Percentiles rank a stretch among this genome's conserved stretches.
Evolutionary conservation across 257 asterid genomes (phyloP).

Genomic region (Oldenlandia corymbosa): DNA sequence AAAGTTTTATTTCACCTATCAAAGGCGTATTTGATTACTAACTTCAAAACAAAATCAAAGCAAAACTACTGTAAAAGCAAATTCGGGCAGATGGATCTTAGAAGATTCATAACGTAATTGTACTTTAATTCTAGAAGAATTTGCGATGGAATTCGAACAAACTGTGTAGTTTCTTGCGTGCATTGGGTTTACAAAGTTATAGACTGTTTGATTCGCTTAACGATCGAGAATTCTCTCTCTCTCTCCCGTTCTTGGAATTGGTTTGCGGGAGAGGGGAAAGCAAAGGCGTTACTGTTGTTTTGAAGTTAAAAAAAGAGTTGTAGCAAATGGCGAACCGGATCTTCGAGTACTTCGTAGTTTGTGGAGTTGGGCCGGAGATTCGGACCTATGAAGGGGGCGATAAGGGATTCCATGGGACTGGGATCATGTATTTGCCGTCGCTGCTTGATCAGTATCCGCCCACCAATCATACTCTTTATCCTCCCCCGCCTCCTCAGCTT

Average conservation of each 20-base stretch:
- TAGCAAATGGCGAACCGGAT: conserved; percentile 28
- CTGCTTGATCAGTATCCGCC: conserved; percentile 80
- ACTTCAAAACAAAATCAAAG: neutral
- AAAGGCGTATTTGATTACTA: too few relatives aligned
- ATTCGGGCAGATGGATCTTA: neutral
- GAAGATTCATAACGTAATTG: neutral
- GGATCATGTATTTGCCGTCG: conserved; percentile 58
- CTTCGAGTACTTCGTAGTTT: conserved; percentile 86
- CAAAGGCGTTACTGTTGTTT: conserved; percentile 7
- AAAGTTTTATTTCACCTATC: too few relatives aligned
- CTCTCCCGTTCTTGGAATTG: conserved; percentile 6
- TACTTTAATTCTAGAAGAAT: neutral
- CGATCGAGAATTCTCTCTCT: conserved; percentile 4
- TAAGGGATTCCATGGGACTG: conserved; percentile 66
- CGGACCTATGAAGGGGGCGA: conserved; percentile 71
- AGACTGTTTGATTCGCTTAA: neutral
- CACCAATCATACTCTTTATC: conserved; percentile 56
- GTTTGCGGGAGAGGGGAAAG: conserved; percentile 8
- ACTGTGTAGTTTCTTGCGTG: neutral
- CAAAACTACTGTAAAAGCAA: neutral
- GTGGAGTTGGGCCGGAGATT: conserved; percentile 89
- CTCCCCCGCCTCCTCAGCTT: conserved; percentile 91
- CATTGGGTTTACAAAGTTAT: neutral
- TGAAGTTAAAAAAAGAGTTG: neutral
- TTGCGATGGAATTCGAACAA: neutral